Percentiles rank a stretch among this genome's conserved stretches.
phyloP scores from a whole-genome alignment of 2,329 filamentous ascomycete species.

The Dactylellina cionopaga region DNA sequence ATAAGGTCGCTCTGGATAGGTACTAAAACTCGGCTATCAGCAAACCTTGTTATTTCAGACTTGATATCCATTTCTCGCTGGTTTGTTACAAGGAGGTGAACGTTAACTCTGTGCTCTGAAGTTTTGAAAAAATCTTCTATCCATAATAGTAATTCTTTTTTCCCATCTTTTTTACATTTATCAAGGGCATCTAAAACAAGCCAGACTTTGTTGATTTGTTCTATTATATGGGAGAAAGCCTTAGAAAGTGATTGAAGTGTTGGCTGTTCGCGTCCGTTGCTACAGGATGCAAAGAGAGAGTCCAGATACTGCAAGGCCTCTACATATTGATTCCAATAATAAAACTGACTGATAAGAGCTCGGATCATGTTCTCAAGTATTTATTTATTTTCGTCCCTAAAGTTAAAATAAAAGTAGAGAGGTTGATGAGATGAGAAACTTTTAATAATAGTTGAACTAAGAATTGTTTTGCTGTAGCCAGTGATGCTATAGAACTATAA shows the following conservation, averaged over 20 bases:
- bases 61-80: neutral
- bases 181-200: constrained; percentile 59
- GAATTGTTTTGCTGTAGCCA: constrained; percentile 63
- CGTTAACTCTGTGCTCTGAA: neutral
- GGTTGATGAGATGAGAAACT: constrained; percentile 43
- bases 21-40: neutral
- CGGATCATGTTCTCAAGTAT: constrained; percentile 59
- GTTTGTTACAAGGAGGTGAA: neutral
- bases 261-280: constrained; percentile 57
- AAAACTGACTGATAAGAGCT: too few relatives aligned
- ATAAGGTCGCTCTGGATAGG: neutral
- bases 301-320: constrained; percentile 55
- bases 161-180: constrained; percentile 56
- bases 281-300: constrained; percentile 54
- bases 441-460: constrained; percentile 61
- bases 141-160: neutral
- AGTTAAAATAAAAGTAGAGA: constrained; percentile 61
- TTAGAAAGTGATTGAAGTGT: constrained; percentile 55
- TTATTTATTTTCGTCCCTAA: constrained; percentile 61
- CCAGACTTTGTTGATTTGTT: constrained; percentile 54
- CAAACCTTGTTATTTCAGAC: neutral
- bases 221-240: constrained; percentile 55
- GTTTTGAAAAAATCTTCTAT: neutral
- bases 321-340: constrained; percentile 57
- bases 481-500: constrained; percentile 62